Evolutionary conservation across 495 filamentous ascomycete genomes (phyloP).

Genomic region (Xylaria intraflava): DNA sequence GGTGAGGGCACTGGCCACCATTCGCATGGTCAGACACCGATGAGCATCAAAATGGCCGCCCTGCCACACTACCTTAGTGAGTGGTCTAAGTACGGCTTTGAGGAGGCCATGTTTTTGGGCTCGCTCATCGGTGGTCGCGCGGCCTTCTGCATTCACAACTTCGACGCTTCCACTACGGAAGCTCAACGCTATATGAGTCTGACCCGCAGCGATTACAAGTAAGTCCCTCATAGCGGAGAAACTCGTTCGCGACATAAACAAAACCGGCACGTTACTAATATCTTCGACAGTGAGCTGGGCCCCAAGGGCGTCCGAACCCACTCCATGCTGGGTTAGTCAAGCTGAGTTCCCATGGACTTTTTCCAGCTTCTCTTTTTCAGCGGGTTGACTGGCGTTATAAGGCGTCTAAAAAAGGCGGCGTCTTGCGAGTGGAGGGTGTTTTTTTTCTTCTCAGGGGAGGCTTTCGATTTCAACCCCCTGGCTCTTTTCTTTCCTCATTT

Average conservation of each 20-base stretch:
- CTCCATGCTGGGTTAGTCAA: conserved; percentile 31
- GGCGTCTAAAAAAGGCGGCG: conserved; percentile 4
- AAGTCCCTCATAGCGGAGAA: conserved; percentile 15
- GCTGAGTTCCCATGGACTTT: not conserved
- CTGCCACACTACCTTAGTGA: conserved; percentile 86
- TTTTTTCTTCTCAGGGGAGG: no score
- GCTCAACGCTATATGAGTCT: conserved; percentile 39
- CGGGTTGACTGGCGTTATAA: not conserved
- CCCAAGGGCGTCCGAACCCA: conserved; percentile 37
- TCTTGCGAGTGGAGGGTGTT: not conserved
- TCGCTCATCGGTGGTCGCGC: conserved; percentile 72
- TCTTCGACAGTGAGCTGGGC: conserved; percentile 31
- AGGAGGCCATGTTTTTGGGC: conserved; percentile 75
- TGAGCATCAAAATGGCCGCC: conserved; percentile 68
- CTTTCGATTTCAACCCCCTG: no score
- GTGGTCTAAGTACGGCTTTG: conserved; percentile 79
- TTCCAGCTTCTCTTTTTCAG: not conserved
- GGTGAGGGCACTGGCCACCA: conserved; percentile 46
- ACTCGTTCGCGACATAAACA: not conserved
- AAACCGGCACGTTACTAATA: conserved; percentile 9
- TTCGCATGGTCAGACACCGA: conserved; percentile 84
- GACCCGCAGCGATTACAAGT: conserved; percentile 45
- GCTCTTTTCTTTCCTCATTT: no score
- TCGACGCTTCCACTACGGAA: conserved; percentile 36
- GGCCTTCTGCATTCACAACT: conserved; percentile 52